Evolutionary conservation across 2,329 filamentous ascomycete species (phyloP), one percentile per base, ranked within the genome.

Genomic region (Diplodia scrobiculata): DNA sequence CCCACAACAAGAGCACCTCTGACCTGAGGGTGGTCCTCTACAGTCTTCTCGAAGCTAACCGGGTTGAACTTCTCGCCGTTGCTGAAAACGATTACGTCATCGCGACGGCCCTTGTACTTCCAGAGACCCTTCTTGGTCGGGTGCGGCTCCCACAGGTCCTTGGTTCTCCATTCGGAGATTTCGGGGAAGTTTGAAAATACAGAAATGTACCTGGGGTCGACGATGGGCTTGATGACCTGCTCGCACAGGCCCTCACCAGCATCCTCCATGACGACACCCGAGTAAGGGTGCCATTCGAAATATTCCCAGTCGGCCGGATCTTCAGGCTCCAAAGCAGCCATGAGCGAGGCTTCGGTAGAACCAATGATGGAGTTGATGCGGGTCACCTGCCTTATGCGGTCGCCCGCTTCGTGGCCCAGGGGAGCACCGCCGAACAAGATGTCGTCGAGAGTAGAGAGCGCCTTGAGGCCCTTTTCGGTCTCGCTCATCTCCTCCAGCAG

Each of bases 1-100:
- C 77, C 77, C 10, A 77, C 71, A 13, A 78, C 69, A 4, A 77
- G 53, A 1, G 72, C 74, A 21, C 74, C 74, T 19, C 70, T 68
- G 5, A 78, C 71, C 4, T 68, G 36, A 3, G 69, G 59, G 32
- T 77, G 71, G 9, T 66, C 64, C 21, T 71, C 69, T 2, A 78
- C 63, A 0, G 63, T 64, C 54, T 71, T 67, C 60, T 75, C 72
- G 3, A 69, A 68, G 1, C 41, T 68, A 1, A 68, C 67, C 9
- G 73, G 71, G 52, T 71, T 68, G 41, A 72, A 70, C 27, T 71
- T 72, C 19, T 71, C 70, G 17, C 67, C 66, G 21, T 69, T 67
- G 34, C 67, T 48, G 36, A 73, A 68, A 3, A 68, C 67, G 1
- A 70, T 68, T 41, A 73, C 60, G 38, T 73, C 71, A 17, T 73